phyloP scores from a whole-genome alignment of 148 eudicot species.

The Hydrangea macrophylla region DNA sequence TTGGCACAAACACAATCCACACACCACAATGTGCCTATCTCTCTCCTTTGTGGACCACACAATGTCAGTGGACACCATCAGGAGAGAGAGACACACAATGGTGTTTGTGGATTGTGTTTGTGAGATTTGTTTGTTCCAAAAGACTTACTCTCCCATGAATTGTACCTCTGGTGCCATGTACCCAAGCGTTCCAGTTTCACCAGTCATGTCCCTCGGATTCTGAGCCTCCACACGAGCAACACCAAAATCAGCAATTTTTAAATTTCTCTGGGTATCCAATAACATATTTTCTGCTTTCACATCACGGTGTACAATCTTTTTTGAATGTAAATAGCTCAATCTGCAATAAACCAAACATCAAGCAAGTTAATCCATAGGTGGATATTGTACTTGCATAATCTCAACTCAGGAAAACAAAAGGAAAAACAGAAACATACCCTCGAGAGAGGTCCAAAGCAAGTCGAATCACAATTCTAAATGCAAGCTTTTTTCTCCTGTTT shows the following conservation, averaged over 20 bases:
- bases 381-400: not conserved
- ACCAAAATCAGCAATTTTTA: constrained; percentile 94
- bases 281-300: constrained; percentile 94
- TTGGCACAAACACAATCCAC: no score
- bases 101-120: no score
- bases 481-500: constrained; percentile 68
- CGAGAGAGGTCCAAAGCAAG: constrained; percentile 81
- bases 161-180: constrained; percentile 96
- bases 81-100: no score
- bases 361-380: not conserved
- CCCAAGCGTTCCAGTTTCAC: constrained; percentile 87
- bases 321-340: constrained; percentile 64
- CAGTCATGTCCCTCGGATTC: constrained; percentile 87
- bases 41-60: no score
- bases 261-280: constrained; percentile 43
- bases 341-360: constrained; percentile 27
- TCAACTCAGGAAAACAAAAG: not conserved
- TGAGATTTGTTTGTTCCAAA: not conserved
- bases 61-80: no score
- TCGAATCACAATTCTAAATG: constrained; percentile 67
- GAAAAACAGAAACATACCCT: constrained; percentile 51
- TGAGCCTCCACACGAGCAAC: constrained; percentile 92
- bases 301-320: constrained; percentile 94
- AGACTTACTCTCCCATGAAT: no score
- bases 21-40: no score